Evolutionary conservation across 331 rosid species (phyloP), one percentile per base, ranked within the genome.

Genomic region (Quercus phellos): DNA sequence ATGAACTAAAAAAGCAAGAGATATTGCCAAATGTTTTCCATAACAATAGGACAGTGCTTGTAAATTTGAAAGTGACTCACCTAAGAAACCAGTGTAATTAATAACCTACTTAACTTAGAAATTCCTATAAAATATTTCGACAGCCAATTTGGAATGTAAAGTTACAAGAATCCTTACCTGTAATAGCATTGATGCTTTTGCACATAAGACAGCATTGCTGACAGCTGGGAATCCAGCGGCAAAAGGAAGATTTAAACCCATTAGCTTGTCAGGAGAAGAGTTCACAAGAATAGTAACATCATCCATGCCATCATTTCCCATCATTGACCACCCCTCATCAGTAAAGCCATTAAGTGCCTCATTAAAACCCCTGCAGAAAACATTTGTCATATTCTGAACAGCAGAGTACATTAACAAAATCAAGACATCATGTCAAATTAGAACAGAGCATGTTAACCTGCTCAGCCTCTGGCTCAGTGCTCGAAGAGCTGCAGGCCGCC

Each of bases 261-360:
- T 91, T 51, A 96, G 87, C 87, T 96, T 96, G 67, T 96, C 98
- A 55, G 97, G 97, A 61, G 99, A 96, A 16, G 98, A 91, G 82
- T 96, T 96, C 35, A 96, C 87, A 17, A 96, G 93, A 72, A 93
- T 85, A 42, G 99, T 93, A 35, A 96, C 98, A 75, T 96, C 99
- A 87, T 96, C 99, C 76, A 90, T 87, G 75, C 96, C 99, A 76
- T 96, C 99, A 76, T 88, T 96, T 76, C 96, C 97, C 87, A 96
- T 91, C 92, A 91, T 82, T 21, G 99, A 87, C 99, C 99, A 96
- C 4, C 99, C 99, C 87, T 96, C 99, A 81, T 96, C 99, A 46
- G 89, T 90, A 87, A 96, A 93, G 43, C 99, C 99, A 84, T 96
- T 96, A 30, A 96, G 96, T 54, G 99, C 98, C 87, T 96, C 99